Evolutionary conservation across 257 asterid genomes (phyloP).

Genomic region (Solanum paucissectum): DNA sequence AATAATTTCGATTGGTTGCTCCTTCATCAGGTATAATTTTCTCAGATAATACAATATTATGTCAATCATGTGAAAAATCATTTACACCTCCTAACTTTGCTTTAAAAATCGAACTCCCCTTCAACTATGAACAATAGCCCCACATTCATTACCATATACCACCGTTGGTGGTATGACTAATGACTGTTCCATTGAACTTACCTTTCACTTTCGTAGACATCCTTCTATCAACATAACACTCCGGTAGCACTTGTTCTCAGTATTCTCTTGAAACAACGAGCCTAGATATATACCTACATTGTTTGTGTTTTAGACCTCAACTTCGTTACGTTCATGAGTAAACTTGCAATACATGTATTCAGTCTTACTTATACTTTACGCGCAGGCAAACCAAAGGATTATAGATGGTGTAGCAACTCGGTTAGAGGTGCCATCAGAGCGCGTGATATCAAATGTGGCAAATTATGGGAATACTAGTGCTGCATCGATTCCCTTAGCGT

Average conservation of each 20-base stretch:
- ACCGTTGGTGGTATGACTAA: too few relatives aligned
- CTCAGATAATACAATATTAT: background rate
- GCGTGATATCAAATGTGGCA: conserved; percentile 79
- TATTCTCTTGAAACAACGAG: background rate
- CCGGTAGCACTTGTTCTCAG: background rate
- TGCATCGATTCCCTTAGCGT: conserved; percentile 83
- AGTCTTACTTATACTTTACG: background rate
- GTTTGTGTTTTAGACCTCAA: background rate
- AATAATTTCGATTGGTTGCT: conserved; percentile 68
- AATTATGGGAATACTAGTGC: conserved; percentile 90
- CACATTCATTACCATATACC: background rate
- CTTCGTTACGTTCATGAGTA: background rate
- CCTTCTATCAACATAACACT: background rate
- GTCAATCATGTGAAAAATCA: background rate
- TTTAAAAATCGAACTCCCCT: background rate
- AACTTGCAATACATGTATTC: background rate
- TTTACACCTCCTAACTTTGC: background rate
- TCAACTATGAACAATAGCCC: background rate
- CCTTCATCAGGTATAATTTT: conserved; percentile 77
- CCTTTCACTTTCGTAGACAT: background rate
- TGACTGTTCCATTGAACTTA: background rate
- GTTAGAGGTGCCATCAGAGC: conserved; percentile 48
- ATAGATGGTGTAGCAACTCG: conserved; percentile 78
- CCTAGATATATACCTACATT: background rate
- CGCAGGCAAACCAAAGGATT: conserved; percentile 81